These are phyloP conservation scores for Cardamine occulta DNA, from an alignment of 345 rosid genomes.

Conservation along the genomic window DNA sequence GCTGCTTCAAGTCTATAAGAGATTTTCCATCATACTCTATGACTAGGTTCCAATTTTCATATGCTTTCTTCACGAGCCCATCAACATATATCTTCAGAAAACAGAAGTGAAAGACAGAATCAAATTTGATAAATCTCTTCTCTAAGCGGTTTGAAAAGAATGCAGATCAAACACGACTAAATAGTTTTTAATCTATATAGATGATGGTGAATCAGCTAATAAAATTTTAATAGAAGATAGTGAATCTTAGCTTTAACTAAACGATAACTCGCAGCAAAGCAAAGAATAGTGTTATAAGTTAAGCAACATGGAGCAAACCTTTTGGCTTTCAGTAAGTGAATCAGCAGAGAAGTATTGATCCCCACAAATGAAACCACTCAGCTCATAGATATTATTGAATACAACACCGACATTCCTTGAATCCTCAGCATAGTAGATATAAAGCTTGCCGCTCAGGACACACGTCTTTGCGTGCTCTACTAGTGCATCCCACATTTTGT, in stretches of 20 bases:
- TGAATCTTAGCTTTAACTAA: slow-evolving; percentile 17
- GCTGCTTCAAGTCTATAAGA: slow-evolving; percentile 67
- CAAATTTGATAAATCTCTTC: background rate
- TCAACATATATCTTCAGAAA: slow-evolving; percentile 81
- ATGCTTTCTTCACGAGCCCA: slow-evolving; percentile 86
- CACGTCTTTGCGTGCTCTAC: slow-evolving; percentile 97
- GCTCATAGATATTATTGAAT: slow-evolving; percentile 84
- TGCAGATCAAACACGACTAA: background rate
- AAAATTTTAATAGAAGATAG: background rate
- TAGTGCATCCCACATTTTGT: slow-evolving; percentile 99
- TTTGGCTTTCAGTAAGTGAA: slow-evolving; percentile 85
- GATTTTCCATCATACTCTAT: slow-evolving; percentile 93
- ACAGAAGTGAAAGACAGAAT: slow-evolving; percentile 1
- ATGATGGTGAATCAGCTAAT: background rate
- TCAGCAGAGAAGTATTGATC: slow-evolving; percentile 82
- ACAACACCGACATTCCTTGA: slow-evolving; percentile 76
- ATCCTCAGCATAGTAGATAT: slow-evolving; percentile 86
- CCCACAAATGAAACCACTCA: slow-evolving; percentile 83
- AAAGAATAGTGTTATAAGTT: slow-evolving; percentile 18
- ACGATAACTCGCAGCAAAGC: slow-evolving; percentile 7
- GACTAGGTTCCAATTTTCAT: slow-evolving; percentile 88
- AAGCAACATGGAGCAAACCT: slow-evolving; percentile 56
- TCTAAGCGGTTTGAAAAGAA: background rate
- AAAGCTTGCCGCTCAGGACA: slow-evolving; percentile 75
- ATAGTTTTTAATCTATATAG: background rate